Percentiles rank a stretch among this genome's conserved stretches.
Evolutionary conservation across 2,329 filamentous ascomycete species (phyloP).

Genomic region (Sclerotinia trifoliorum): DNA sequence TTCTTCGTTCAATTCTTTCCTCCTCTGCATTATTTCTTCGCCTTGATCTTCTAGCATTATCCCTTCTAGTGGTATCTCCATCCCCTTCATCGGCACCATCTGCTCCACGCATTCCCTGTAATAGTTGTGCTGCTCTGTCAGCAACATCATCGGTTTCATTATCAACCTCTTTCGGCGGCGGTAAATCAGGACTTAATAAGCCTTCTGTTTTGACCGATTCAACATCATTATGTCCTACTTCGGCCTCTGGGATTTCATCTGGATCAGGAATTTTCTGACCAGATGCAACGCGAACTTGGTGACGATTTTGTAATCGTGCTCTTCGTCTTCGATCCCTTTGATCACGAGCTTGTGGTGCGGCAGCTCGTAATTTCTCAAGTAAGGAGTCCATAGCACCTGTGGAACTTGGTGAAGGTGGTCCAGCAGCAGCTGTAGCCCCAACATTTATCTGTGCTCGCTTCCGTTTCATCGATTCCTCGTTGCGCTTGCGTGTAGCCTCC

Average conservation of each 20-base stretch:
- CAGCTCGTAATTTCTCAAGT: slow-evolving; percentile 89
- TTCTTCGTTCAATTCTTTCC: slow-evolving; percentile 66
- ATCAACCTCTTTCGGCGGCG: slow-evolving; percentile 31
- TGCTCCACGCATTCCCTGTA: slow-evolving; percentile 77
- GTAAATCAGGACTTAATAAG: slow-evolving; percentile 30
- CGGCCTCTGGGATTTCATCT: slow-evolving; percentile 59
- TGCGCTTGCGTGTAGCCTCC: slow-evolving; percentile 80
- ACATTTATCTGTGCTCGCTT: slow-evolving; percentile 70
- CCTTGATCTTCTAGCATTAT: slow-evolving; percentile 59
- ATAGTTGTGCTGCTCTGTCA: slow-evolving; percentile 75
- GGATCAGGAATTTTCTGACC: slow-evolving; percentile 83
- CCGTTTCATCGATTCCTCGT: slow-evolving; percentile 89
- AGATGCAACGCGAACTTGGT: slow-evolving; percentile 85
- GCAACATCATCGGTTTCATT: slow-evolving; percentile 66
- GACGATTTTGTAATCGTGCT: slow-evolving; percentile 83
- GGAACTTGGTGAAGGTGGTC: slow-evolving; percentile 64
- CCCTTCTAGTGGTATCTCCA: slow-evolving; percentile 50
- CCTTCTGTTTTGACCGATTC: slow-evolving; percentile 41
- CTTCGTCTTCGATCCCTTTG: slow-evolving; percentile 84
- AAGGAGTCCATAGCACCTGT: slow-evolving; percentile 95
- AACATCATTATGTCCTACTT: slow-evolving; percentile 55
- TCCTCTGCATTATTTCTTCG: slow-evolving; percentile 70
- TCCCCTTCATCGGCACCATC: slow-evolving; percentile 53
- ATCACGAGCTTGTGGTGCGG: slow-evolving; percentile 84
- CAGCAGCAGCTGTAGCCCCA: slow-evolving; percentile 42